Evolutionary conservation across 2,329 filamentous ascomycete genomes (phyloP).

Genomic region (Hypoxylon sp.): DNA sequence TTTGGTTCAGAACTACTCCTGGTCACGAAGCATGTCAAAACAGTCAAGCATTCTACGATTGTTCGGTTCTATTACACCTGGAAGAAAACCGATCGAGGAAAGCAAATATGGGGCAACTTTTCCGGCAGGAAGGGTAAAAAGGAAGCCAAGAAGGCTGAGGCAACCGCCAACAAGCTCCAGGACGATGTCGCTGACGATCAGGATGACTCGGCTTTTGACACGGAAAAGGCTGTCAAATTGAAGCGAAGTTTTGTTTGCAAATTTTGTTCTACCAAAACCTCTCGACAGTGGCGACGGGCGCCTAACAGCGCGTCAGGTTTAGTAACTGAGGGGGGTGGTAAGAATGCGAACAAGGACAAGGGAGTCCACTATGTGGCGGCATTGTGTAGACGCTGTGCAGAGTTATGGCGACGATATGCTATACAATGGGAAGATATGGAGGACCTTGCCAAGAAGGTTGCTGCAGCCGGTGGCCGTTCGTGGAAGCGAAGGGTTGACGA

Average conservation of each 20-base stretch:
- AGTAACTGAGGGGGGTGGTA: conserved; percentile 74
- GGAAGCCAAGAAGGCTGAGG: conserved; percentile 81
- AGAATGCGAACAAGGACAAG: conserved; percentile 86
- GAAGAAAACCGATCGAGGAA: conserved; percentile 93
- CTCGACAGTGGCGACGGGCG: conserved; percentile 91
- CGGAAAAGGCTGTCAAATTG: conserved; percentile 82
- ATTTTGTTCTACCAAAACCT: conserved; percentile 85
- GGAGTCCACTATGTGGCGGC: conserved; percentile 81
- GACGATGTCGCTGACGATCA: conserved; percentile 93
- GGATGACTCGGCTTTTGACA: conserved; percentile 97
- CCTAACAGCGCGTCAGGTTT: conserved; percentile 82
- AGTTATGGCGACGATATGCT: conserved; percentile 95
- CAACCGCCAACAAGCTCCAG: conserved; percentile 80
- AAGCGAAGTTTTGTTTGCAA: conserved; percentile 94
- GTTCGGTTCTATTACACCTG: conserved; percentile 97
- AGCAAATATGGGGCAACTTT: conserved; percentile 90
- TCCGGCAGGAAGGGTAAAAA: conserved; percentile 91
- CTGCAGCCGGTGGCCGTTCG: conserved; percentile 81
- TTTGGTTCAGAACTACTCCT: conserved; percentile 90
- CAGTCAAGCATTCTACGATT: conserved; percentile 82
- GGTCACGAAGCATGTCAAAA: conserved; percentile 88
- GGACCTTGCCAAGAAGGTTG: conserved; percentile 89
- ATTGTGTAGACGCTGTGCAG: conserved; percentile 89
- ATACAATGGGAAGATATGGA: conserved; percentile 97
- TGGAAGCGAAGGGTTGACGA: conserved; percentile 94